Evolutionary conservation across 495 filamentous ascomycete species (phyloP).

Genomic region (Penicillium silybi): DNA sequence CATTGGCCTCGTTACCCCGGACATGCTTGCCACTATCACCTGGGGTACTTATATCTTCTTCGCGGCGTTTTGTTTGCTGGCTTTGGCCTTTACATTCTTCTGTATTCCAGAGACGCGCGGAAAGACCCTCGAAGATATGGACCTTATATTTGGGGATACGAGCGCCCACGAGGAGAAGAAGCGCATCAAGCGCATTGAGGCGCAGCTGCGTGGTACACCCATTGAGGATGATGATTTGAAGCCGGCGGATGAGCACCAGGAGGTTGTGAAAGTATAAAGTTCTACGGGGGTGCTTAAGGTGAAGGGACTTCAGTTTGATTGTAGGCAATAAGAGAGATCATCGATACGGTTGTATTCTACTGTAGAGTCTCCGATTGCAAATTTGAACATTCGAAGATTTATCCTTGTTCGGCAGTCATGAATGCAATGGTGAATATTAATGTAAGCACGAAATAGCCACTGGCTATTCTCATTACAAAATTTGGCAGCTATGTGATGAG

Average conservation of each 20-base stretch:
- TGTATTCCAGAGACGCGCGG: conserved; percentile 61
- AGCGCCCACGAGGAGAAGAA: conserved; percentile 67
- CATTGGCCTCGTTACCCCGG: conserved; percentile 71
- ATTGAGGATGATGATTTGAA: conserved; percentile 27
- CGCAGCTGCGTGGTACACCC: conserved; percentile 51
- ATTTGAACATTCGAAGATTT: too few relatives aligned
- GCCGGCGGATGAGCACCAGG: conserved; percentile 23
- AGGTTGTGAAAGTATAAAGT: conserved; percentile 3
- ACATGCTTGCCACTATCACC: conserved; percentile 65
- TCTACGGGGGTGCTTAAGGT: background rate
- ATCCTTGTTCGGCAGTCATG: too few relatives aligned
- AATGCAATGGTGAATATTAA: too few relatives aligned
- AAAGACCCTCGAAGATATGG: conserved; percentile 56
- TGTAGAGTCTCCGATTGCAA: too few relatives aligned
- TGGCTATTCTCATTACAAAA: too few relatives aligned
- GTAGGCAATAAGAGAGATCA: too few relatives aligned
- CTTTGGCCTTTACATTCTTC: conserved; percentile 55
- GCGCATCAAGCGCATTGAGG: conserved; percentile 69
- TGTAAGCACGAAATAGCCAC: too few relatives aligned
- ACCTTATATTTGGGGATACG: conserved; percentile 71
- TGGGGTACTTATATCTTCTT: conserved; percentile 83
- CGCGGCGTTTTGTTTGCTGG: conserved; percentile 63
- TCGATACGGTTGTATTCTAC: too few relatives aligned
- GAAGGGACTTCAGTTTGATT: too few relatives aligned
- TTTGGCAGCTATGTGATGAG: too few relatives aligned